A percentile compares a stretch with the other conserved stretches of the same genome.
Evolutionary conservation across 768 basidiomycete genomes (phyloP).

Genomic region (Boletus sp.): DNA sequence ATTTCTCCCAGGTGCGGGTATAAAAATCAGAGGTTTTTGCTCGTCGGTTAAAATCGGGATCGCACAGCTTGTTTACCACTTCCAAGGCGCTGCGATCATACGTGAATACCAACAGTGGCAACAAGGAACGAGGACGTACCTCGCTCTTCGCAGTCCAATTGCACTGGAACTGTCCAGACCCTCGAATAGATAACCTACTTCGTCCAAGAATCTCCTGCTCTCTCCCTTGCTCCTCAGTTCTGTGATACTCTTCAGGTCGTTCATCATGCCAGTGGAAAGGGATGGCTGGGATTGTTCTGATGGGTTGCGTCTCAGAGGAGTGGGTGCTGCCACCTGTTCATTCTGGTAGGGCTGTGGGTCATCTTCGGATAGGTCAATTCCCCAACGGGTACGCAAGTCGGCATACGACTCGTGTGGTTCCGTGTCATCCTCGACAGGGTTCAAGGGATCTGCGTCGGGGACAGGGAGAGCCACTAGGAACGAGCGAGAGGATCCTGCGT

Average conservation of each 20-base stretch:
- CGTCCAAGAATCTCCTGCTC: slow-evolving; percentile 75
- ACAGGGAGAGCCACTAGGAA: slow-evolving; percentile 65
- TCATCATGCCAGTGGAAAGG: slow-evolving; percentile 62
- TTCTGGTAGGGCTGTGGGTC: slow-evolving; percentile 46
- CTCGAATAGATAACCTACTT: slow-evolving; percentile 83
- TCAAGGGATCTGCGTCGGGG: slow-evolving; percentile 26
- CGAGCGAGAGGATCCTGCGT: slow-evolving; percentile 76
- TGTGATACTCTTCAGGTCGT: slow-evolving; percentile 76
- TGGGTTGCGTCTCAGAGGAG: slow-evolving; percentile 16
- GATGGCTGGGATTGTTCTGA: slow-evolving; percentile 39
- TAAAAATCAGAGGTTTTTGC: slow-evolving; percentile 78
- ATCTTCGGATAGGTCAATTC: slow-evolving; percentile 77
- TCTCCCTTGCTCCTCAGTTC: slow-evolving; percentile 82
- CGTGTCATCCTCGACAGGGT: slow-evolving; percentile 47
- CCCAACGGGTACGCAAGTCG: slow-evolving; percentile 74
- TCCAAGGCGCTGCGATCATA: slow-evolving; percentile 60
- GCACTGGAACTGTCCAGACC: slow-evolving; percentile 58
- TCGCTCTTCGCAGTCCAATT: slow-evolving; percentile 61
- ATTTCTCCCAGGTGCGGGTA: slow-evolving; percentile 63
- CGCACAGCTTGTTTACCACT: slow-evolving; percentile 71
- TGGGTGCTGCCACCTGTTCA: background rate
- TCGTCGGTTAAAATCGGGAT: slow-evolving; percentile 72
- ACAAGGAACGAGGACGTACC: slow-evolving; percentile 39
- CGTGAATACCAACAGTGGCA: background rate
- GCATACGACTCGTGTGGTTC: slow-evolving; percentile 70